phyloP scores from a whole-genome alignment of 257 asterid species.

The Dorcoceras hygrometricum region DNA sequence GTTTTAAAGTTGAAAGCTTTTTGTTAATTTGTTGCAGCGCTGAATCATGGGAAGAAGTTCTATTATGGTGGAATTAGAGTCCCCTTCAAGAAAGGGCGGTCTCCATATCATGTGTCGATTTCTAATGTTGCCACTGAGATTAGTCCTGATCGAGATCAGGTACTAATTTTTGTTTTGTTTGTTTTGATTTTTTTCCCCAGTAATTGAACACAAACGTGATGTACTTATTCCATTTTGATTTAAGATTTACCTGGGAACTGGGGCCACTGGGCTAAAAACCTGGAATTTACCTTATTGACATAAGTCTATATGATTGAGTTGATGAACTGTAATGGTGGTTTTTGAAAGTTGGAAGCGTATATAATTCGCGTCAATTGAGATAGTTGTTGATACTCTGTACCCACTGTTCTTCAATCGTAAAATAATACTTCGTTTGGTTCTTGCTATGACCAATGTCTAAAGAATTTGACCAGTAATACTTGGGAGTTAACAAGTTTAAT shows the following conservation, averaged over 20 bases:
- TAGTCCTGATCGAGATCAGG: conserved; percentile 63
- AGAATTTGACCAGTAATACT: background rate
- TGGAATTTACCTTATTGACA: background rate
- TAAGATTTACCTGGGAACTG: too few relatives aligned
- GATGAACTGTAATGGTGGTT: background rate
- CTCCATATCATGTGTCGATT: conserved; percentile 54
- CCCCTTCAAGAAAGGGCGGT: conserved; percentile 48
- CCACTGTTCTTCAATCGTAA: background rate
- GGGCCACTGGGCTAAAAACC: background rate
- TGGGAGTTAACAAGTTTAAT: background rate
- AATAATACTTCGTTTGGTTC: background rate
- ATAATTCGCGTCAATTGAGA: background rate
- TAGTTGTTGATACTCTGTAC: background rate
- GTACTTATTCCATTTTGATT: background rate
- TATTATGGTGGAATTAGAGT: conserved; percentile 54
- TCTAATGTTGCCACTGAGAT: conserved; percentile 79
- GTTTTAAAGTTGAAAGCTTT: conserved; percentile 1
- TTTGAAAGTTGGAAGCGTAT: background rate
- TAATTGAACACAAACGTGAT: too few relatives aligned
- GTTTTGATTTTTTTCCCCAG: background rate
- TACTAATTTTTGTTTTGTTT: conserved; percentile 15
- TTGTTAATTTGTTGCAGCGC: conserved; percentile 35
- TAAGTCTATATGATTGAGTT: background rate
- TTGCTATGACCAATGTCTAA: background rate
- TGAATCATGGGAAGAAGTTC: conserved; percentile 50